Percentiles rank a stretch among this genome's conserved stretches.
These are phyloP conservation scores for Bothriochloa decipiens DNA, from an alignment of 176 grass and related monocot species.

Conservation along the genomic window DNA sequence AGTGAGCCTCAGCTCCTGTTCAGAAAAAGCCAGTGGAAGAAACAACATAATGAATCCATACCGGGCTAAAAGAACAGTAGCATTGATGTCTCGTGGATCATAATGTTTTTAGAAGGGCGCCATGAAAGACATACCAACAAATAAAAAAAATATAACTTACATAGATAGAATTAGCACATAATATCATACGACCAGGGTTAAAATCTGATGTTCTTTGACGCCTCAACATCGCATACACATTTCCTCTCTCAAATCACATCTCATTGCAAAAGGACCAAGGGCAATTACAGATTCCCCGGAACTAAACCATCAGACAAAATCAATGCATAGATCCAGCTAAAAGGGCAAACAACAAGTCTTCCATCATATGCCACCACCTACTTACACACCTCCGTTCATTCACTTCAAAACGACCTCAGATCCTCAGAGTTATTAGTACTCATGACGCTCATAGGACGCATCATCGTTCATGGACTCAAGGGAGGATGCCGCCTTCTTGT, in stretches of 20 bases:
- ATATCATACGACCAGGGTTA: conserved; percentile 31
- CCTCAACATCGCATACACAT: conserved; percentile 12
- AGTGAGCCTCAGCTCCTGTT: too few species aligned
- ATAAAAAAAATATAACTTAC: conserved; percentile 27
- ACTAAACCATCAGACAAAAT: conserved; percentile 26
- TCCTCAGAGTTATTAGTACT: conserved; percentile 29
- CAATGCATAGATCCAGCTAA: conserved; percentile 30
- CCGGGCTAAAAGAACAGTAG: too few species aligned
- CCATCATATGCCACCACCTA: conserved; percentile 38
- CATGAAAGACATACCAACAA: neutral
- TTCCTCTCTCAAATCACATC: conserved; percentile 40
- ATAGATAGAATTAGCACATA: conserved; percentile 15
- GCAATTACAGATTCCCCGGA: conserved; percentile 19
- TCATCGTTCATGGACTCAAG: conserved; percentile 23
- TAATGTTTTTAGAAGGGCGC: neutral
- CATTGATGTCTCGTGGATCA: neutral
- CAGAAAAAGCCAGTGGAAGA: neutral
- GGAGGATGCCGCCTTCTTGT: conserved; percentile 61
- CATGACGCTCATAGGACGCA: neutral
- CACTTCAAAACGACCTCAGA: conserved; percentile 35
- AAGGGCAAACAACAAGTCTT: conserved; percentile 3
- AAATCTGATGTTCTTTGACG: conserved; percentile 11
- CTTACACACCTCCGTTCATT: conserved; percentile 42
- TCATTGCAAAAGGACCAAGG: neutral
- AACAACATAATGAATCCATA: too few species aligned